Conservation (phyloP, 148 eudicot genomes). For the Agrostemma githago region DNA sequence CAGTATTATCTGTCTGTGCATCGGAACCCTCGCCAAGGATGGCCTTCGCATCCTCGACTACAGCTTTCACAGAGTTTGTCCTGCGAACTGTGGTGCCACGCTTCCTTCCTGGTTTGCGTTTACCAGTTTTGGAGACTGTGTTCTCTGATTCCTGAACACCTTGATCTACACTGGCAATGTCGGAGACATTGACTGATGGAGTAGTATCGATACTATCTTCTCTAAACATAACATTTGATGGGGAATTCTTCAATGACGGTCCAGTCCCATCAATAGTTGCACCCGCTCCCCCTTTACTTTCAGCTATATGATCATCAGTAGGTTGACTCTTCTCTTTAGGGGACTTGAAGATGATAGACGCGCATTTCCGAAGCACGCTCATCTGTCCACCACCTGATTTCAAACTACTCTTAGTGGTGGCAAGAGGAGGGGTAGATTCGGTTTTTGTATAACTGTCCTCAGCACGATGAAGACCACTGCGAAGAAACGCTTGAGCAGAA, state of each 20-base stretch:
- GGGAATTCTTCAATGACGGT: not conserved
- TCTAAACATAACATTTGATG: constrained; percentile 3
- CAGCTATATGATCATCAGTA: constrained; percentile 23
- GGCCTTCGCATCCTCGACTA: constrained; percentile 57
- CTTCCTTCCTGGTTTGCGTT: constrained; percentile 32
- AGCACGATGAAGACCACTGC: constrained; percentile 37
- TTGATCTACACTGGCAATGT: constrained; percentile 30
- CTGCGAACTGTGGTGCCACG: constrained; percentile 37
- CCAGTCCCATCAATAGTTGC: constrained; percentile 21
- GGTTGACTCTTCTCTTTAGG: constrained; percentile 37
- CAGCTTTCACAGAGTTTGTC: constrained; percentile 54
- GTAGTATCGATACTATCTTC: constrained; percentile 24
- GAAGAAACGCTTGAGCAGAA: constrained; percentile 33
- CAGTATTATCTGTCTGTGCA: constrained; percentile 23
- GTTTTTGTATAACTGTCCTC: constrained; percentile 19
- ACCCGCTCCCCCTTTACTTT: constrained; percentile 28
- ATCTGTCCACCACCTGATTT: constrained; percentile 45
- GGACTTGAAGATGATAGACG: constrained; percentile 52
- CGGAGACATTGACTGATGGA: constrained; percentile 34
- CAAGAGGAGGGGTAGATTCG: constrained; percentile 16
- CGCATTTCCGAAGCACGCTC: constrained; percentile 62
- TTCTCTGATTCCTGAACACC: constrained; percentile 54
- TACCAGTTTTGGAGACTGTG: constrained; percentile 40
- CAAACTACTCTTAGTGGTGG: constrained; percentile 32
- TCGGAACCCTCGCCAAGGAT: constrained; percentile 35